Percentiles rank a stretch among this genome's conserved stretches.
Conservation (phyloP, 164 flowering plant genomes). For the Berberis thunbergii region DNA sequence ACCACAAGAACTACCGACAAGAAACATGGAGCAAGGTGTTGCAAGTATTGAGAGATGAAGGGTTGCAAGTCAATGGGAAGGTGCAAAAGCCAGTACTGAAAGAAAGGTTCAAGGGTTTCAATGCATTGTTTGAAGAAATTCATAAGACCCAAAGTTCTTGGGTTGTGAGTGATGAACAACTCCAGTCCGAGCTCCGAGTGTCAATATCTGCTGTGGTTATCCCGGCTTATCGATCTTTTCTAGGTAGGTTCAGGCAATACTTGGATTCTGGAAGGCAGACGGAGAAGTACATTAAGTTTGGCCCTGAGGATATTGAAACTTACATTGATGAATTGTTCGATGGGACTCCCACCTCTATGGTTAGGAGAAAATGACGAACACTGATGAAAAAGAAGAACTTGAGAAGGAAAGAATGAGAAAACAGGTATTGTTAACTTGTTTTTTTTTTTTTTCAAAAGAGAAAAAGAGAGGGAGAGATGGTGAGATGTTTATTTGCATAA, state of each 20-base stretch:
- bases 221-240: slow-evolving; percentile 83
- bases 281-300: slow-evolving; percentile 77
- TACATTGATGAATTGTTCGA: slow-evolving; percentile 70
- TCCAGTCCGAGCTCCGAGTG: slow-evolving; percentile 75
- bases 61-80: slow-evolving; percentile 46
- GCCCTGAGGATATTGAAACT: slow-evolving; percentile 80
- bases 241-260: slow-evolving; percentile 62
- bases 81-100: slow-evolving; percentile 51
- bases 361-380: slow-evolving; percentile 33
- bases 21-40: slow-evolving; percentile 75
- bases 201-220: slow-evolving; percentile 67
- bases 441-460: neutral
- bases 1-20: slow-evolving; percentile 71
- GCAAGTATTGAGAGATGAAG: slow-evolving; percentile 51
- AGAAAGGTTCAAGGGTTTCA: slow-evolving; percentile 77
- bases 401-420: neutral
- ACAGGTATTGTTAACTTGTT: neutral
- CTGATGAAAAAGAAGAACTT: neutral
- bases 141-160: slow-evolving; percentile 74
- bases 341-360: slow-evolving; percentile 53
- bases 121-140: slow-evolving; percentile 63
- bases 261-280: slow-evolving; percentile 53
- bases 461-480: neutral
- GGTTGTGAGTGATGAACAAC: slow-evolving; percentile 86
- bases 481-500: slow-evolving; percentile 10